Evolutionary conservation across 2,329 filamentous ascomycete species (phyloP).

Genomic region (Cadophora sp.): DNA sequence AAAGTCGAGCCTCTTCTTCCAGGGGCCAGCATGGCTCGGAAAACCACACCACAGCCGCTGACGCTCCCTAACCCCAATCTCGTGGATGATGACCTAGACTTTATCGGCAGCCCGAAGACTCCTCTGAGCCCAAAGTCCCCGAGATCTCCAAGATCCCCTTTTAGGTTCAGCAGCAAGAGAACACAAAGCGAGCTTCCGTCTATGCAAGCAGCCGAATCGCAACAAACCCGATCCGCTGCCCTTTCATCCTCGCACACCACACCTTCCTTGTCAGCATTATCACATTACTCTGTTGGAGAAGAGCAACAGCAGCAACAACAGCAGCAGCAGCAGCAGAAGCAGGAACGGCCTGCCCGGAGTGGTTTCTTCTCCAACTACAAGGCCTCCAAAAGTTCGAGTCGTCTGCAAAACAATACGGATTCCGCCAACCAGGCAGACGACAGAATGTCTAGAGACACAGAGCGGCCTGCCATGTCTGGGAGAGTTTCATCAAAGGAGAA

Average conservation of each 20-base stretch:
- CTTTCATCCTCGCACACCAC: conserved; percentile 34
- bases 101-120: conserved; percentile 32
- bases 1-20: conserved; percentile 26
- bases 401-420: conserved; percentile 43
- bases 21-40: conserved; percentile 41
- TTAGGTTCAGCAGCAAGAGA: conserved; percentile 41
- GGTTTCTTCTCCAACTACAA: conserved; percentile 56
- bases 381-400: conserved; percentile 53
- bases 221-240: conserved; percentile 27
- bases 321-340: conserved; percentile 17
- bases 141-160: conserved; percentile 41
- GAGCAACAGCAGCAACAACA: conserved; percentile 23
- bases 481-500: conserved; percentile 43
- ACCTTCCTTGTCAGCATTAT: conserved; percentile 33
- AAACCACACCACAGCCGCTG: conserved; percentile 42
- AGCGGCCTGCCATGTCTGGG: conserved; percentile 37
- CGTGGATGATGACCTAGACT: conserved; percentile 30
- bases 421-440: conserved; percentile 44
- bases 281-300: conserved; percentile 27
- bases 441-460: conserved; percentile 44
- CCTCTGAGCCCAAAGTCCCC: conserved; percentile 39
- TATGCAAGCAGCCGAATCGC: conserved; percentile 33
- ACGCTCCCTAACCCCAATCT: conserved; percentile 35
- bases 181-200: conserved; percentile 31
- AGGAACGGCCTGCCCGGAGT: conserved; percentile 36